phyloP scores from a whole-genome alignment of 2,329 filamentous ascomycete species.

The Cladosporium sp. region DNA sequence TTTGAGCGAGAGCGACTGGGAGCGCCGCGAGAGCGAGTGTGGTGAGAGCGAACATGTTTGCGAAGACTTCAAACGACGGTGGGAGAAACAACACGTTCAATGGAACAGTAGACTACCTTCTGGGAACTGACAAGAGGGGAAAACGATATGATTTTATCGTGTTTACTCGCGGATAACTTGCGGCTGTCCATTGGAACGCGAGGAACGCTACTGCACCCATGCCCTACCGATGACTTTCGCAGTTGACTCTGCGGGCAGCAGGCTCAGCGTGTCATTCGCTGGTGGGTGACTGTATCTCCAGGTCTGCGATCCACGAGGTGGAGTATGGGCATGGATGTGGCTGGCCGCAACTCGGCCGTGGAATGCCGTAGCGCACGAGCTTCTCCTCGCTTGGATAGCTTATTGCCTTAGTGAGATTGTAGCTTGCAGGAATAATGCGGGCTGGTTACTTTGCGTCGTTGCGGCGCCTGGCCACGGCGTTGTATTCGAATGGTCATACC shows the following conservation, averaged over 20 bases:
- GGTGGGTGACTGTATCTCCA: conserved; percentile 9
- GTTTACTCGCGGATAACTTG: background rate
- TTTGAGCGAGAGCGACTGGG: conserved; percentile 33
- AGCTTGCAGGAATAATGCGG: background rate
- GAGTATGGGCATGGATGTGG: conserved; percentile 1
- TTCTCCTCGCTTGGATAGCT: conserved; percentile 18
- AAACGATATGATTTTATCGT: background rate
- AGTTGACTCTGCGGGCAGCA: conserved; percentile 12
- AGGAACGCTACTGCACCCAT: conserved; percentile 18
- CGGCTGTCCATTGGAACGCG: conserved; percentile 4
- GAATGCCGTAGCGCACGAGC: conserved; percentile 10
- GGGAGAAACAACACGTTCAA: background rate
- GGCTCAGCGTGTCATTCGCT: conserved; percentile 5
- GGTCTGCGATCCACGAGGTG: conserved; percentile 7
- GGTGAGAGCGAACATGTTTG: conserved; percentile 16
- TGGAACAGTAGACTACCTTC: too few species aligned
- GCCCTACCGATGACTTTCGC: conserved; percentile 16
- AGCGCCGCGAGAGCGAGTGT: conserved; percentile 31
- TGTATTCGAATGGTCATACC: background rate
- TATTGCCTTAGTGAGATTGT: conserved; percentile 3
- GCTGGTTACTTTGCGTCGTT: background rate
- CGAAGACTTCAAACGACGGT: background rate
- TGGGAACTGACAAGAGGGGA: background rate
- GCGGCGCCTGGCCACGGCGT: background rate
- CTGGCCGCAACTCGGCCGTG: conserved; percentile 10